A percentile compares a stretch with the other conserved stretches of the same genome.
Conservation (phyloP, 2,329 filamentous ascomycete species). For the Pyrenophora teres region DNA sequence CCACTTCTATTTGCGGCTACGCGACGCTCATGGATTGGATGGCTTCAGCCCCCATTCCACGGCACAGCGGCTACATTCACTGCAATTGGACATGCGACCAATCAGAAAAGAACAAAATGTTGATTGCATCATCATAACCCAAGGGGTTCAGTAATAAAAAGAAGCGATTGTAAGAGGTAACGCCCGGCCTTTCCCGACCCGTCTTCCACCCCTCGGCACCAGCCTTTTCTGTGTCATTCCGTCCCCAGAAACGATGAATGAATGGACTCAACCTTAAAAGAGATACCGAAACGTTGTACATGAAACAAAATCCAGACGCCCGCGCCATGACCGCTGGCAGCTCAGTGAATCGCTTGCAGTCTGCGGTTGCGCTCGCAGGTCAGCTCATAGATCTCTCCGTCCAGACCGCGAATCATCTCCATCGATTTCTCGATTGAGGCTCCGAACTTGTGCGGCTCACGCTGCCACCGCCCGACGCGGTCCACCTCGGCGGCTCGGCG, state of each 20-base stretch:
- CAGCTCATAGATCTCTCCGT: slow-evolving; percentile 70
- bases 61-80: slow-evolving; percentile 47
- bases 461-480: slow-evolving; percentile 77
- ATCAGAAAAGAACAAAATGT: slow-evolving; percentile 34
- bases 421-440: slow-evolving; percentile 69
- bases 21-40: slow-evolving; percentile 49
- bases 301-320: slow-evolving; percentile 45
- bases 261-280: slow-evolving; percentile 38
- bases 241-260: slow-evolving; percentile 36
- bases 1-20: slow-evolving; percentile 48
- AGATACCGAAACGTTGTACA: slow-evolving; percentile 38
- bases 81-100: slow-evolving; percentile 35
- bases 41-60: slow-evolving; percentile 44
- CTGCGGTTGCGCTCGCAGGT: slow-evolving; percentile 57
- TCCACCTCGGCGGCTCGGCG: slow-evolving; percentile 74
- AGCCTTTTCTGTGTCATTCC: slow-evolving; percentile 37
- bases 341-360: slow-evolving; percentile 42
- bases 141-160: slow-evolving; percentile 36
- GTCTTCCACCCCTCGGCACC: slow-evolving; percentile 35
- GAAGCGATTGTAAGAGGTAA: slow-evolving; percentile 46
- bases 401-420: slow-evolving; percentile 73
- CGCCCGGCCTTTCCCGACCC: slow-evolving; percentile 39
- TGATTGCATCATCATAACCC: slow-evolving; percentile 42
- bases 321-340: slow-evolving; percentile 23
- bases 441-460: slow-evolving; percentile 66